These are phyloP conservation scores for Penicillium steckii DNA, from an alignment of 495 filamentous ascomycete genomes.

Conservation along the genomic window DNA sequence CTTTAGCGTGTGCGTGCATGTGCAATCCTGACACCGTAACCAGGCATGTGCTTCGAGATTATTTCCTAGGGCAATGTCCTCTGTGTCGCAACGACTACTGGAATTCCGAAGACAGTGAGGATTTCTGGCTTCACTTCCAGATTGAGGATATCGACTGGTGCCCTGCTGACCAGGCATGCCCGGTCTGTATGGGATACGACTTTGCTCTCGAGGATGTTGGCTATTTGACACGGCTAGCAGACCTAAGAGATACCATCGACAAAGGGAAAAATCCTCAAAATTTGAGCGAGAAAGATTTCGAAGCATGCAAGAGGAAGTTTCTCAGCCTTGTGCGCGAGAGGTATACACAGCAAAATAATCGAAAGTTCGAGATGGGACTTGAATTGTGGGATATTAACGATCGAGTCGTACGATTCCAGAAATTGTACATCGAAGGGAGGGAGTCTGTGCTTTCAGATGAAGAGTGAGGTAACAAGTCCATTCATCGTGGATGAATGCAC, in stretches of 20 bases:
- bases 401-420: background rate
- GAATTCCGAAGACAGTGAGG: background rate
- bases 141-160: too few species aligned
- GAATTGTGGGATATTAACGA: background rate
- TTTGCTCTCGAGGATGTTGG: background rate
- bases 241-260: background rate
- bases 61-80: background rate
- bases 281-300: background rate
- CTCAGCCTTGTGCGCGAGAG: background rate
- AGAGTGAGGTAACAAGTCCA: background rate
- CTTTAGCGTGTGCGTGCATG: too few species aligned
- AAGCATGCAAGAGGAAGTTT: background rate
- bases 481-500: too few species aligned
- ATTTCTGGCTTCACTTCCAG: too few species aligned
- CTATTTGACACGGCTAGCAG: background rate
- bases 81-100: background rate
- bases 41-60: background rate
- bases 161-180: background rate
- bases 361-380: background rate
- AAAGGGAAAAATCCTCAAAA: background rate
- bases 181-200: background rate
- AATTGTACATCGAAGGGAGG: background rate
- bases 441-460: background rate
- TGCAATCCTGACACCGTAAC: too few species aligned
- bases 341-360: background rate